A percentile compares a stretch with the other conserved stretches of the same genome.
Conservation (phyloP, 2,329 filamentous ascomycete genomes). For the Aquanectria penicillioides region DNA sequence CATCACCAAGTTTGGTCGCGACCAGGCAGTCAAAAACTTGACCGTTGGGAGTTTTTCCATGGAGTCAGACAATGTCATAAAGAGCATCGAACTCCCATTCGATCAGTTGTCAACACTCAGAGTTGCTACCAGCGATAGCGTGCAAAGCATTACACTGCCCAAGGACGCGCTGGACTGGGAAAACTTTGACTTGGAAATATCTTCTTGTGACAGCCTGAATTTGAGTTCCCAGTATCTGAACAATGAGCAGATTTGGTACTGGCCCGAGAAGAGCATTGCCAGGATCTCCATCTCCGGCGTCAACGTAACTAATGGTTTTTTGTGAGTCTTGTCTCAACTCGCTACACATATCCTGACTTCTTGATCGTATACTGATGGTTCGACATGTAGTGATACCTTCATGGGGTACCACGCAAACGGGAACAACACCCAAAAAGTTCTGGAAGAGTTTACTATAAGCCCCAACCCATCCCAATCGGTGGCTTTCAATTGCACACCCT, state of each 20-base stretch:
- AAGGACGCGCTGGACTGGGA: slow-evolving; percentile 21
- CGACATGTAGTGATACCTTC: slow-evolving; percentile 18
- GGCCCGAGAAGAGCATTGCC: slow-evolving; percentile 22
- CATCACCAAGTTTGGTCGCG: slow-evolving; percentile 11
- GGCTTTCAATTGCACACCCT: slow-evolving; percentile 28
- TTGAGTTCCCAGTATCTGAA: slow-evolving; percentile 26
- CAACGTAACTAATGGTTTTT: slow-evolving; percentile 23
- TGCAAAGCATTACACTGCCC: slow-evolving; percentile 19
- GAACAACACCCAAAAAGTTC: slow-evolving; percentile 19
- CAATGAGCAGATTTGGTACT: slow-evolving; percentile 26
- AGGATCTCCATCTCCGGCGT: slow-evolving; percentile 11
- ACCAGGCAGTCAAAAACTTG: slow-evolving; percentile 16
- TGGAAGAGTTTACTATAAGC: slow-evolving; percentile 9
- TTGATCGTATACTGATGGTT: not conserved
- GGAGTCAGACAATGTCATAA: not conserved
- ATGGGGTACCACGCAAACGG: slow-evolving; percentile 17
- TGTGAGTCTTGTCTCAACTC: slow-evolving; percentile 16
- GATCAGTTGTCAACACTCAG: slow-evolving; percentile 15
- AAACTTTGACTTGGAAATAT: slow-evolving; percentile 13
- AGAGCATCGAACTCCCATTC: slow-evolving; percentile 18
- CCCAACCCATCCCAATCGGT: not conserved
- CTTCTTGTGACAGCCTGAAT: not conserved
- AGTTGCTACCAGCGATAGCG: not conserved
- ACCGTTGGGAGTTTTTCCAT: slow-evolving; percentile 4
- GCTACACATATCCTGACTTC: not conserved